Base-by-base conservation (phyloP, 1,139 yeast species). In the Geotrichum siamense region DNA sequence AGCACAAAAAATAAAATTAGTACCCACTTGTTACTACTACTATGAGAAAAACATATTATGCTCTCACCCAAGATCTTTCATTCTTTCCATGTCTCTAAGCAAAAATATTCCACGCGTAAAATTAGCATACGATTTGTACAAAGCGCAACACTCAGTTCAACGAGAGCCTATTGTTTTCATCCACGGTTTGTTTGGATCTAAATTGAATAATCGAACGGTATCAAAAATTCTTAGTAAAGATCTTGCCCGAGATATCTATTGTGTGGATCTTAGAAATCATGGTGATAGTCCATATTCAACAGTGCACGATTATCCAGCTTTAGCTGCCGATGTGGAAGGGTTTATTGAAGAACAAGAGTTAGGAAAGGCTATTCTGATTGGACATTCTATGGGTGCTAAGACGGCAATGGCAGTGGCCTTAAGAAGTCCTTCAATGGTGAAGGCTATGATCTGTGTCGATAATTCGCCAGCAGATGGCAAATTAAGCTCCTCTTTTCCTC, bases 331-430 rank as follows among this genome's bases (percentile, higher is more conserved):
- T 61, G 87, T 91, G 19, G 87, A 79, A 56, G 57, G 64, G 26
- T 91, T 87, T 59, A 72, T 87, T n/a, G 56, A 57, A 1, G 74
- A 72, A 5, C 69, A 75, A n/a, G 53, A 48, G 1, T 48, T 79
- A 10, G 65, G 67, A 23, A 65, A 71, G 36, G 83, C 93, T 0
- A 76, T 85, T 13, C 53, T 91, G 20, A 70, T 91, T 21, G 98
- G 98, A 1, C 97, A 89, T 62, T 87, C 96, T 0, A 86, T 91
- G 96, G 98, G 98, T 3, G 97, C 96, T 8, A 89, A 91, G 57
- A 75, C 89, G 0, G 96, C 83, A 3, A 89, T 91, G 97, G 86
- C 91, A 0, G 69, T 83, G 3, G 81, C 87, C 0, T 68, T 91
- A 48, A 69, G 86, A 42, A 69, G 76, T 20, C 94, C 94, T 0